Base-by-base conservation (phyloP, 805 yeast species). In the Myxozyma monticola region DNA sequence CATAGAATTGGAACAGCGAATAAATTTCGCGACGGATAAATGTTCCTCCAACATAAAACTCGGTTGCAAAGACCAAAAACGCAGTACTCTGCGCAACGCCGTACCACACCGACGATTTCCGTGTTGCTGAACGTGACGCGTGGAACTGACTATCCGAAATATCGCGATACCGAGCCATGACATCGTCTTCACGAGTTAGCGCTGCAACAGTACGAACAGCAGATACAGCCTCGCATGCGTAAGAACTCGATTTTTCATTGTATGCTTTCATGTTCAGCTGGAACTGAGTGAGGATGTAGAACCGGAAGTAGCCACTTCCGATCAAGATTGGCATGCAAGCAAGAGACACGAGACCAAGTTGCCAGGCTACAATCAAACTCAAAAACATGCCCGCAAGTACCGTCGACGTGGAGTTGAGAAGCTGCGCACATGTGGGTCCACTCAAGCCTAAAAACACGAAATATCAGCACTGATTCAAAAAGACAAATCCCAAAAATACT, bases 191-290 rank as follows among this genome's bases (percentile, higher is more conserved):
- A 12, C 76, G 68, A 12, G 75, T 71, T 29, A 71, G 55, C 8
- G 75, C 59, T 40, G 68, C 68, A 10, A 71, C 76, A 15, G 75
- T 71, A 31, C 73, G 64, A 15, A 72, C 70, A 10, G 75, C 67
- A 14, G 65, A 49, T 3, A 71, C 66, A 41, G 64, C 68, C 48
- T 71, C 72, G 40, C 72, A 62, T 2, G 75, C 75, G 57, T 67
- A 65, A 18, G 71, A 51, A 10, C 74, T 74, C 15, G 72, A 66
- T 14, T 62, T 57, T 47, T 68, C 71, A 43, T 70, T 69, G 4
- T 65, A 71, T 28, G 61, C 59, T 45, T 69, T 67, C 7, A 69
- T 69, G n/a, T 70, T 60, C 48, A 65, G 71, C 45, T 66, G 65
- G 25, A 71, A 62, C 17, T 48, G 39, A 24, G 62, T 54, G 45